phyloP scores from a whole-genome alignment of 192 early-diverging fungal genomes.

The Coemansia asiatica region DNA sequence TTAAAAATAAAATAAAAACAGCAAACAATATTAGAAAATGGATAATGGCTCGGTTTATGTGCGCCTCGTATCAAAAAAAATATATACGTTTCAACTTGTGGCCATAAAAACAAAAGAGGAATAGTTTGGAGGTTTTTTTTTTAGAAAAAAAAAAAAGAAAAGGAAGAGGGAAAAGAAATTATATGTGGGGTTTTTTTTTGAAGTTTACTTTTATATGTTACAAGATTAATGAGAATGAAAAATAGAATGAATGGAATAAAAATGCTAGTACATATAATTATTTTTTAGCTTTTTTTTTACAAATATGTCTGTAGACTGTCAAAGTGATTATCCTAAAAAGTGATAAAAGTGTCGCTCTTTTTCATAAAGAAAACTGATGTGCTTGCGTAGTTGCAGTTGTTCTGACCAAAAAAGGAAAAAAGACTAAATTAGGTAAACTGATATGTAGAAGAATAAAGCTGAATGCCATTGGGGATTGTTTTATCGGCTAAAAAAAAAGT shows the following conservation, averaged over 20 bases:
- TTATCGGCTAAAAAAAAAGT: neutral
- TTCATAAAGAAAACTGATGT: neutral
- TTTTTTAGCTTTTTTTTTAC: neutral
- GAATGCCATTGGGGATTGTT: neutral
- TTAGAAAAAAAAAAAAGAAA: neutral
- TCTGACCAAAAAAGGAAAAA: neutral
- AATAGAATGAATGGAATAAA: neutral
- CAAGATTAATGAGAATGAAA: neutral
- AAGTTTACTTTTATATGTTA: neutral
- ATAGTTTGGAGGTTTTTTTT: neutral
- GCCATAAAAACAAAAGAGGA: conserved; percentile 7
- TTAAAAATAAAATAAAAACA: no score
- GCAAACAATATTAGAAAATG: neutral
- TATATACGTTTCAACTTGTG: neutral
- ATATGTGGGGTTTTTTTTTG: no score
- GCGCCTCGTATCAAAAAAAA: neutral
- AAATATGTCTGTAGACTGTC: neutral
- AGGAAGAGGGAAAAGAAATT: no score
- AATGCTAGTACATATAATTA: no score
- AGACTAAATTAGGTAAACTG: neutral
- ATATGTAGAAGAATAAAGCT: neutral
- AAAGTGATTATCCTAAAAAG: neutral
- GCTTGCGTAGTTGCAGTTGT: neutral
- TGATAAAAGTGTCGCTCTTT: neutral
- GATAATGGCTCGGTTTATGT: conserved; percentile 2